phyloP scores from a whole-genome alignment of 208 protist genomes.

The Angomonas ambiguus region DNA sequence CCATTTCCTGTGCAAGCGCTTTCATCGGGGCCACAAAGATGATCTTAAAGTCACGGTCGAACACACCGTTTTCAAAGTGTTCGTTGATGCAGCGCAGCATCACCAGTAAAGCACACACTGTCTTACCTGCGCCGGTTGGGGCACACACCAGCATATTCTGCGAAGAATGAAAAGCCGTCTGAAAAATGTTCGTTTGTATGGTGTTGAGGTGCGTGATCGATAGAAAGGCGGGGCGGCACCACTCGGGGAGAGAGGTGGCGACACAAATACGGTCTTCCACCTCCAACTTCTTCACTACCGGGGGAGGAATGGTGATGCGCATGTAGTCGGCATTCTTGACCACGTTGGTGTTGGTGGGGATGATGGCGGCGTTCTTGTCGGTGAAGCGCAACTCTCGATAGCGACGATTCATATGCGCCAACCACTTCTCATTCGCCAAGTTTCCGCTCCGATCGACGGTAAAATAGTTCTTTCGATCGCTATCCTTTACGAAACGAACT shows the following conservation, averaged over 20 bases:
- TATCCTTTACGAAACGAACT: slow-evolving; percentile 25
- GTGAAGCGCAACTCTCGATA: slow-evolving; percentile 82
- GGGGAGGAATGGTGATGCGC: slow-evolving; percentile 80
- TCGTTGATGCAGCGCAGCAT: slow-evolving; percentile 94
- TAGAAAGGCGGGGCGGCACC: slow-evolving; percentile 88
- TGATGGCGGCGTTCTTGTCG: slow-evolving; percentile 61
- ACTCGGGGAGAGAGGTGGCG: slow-evolving; percentile 78
- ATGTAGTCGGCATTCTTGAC: slow-evolving; percentile 60
- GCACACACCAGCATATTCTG: slow-evolving; percentile 99
- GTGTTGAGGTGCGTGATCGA: slow-evolving; percentile 94
- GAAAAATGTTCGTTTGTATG: slow-evolving; percentile 95
- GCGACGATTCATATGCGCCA: slow-evolving; percentile 79
- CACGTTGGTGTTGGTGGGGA: slow-evolving; percentile 62
- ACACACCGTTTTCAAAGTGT: slow-evolving; percentile 77
- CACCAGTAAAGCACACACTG: slow-evolving; percentile 96
- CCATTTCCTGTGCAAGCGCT: slow-evolving; percentile 98
- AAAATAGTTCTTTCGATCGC: slow-evolving; percentile 14
- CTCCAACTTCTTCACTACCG: slow-evolving; percentile 57
- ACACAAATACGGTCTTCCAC: slow-evolving; percentile 77
- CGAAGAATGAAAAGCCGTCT: slow-evolving; percentile 95
- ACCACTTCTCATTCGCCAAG: slow-evolving; percentile 66
- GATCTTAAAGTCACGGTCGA: slow-evolving; percentile 97
- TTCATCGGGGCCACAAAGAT: slow-evolving; percentile 99
- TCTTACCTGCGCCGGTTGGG: slow-evolving; percentile 98
- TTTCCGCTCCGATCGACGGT: slow-evolving; percentile 18